These are phyloP conservation scores for Blastobotrys attinorum DNA, from an alignment of 805 yeast genomes.

Conservation along the genomic window DNA sequence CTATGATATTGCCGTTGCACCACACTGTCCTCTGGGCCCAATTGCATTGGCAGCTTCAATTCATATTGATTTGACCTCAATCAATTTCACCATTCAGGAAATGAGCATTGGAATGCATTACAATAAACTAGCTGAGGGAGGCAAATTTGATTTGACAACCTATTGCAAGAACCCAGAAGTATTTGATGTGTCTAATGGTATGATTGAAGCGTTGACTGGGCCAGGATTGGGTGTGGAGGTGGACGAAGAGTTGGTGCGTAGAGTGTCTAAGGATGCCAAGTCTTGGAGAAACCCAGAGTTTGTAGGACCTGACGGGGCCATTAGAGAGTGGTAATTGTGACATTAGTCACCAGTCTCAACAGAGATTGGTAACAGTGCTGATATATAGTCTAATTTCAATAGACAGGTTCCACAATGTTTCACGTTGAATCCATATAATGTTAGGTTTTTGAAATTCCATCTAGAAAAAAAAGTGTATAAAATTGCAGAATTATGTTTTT, in stretches of 20 bases:
- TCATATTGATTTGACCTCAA: slow-evolving; percentile 20
- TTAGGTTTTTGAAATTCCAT: too few species aligned
- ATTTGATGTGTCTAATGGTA: slow-evolving; percentile 21
- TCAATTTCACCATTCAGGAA: slow-evolving; percentile 23
- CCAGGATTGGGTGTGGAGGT: slow-evolving; percentile 27
- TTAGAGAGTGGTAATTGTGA: slow-evolving; percentile 24
- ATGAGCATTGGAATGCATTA: slow-evolving; percentile 26
- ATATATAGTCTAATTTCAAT: too few species aligned
- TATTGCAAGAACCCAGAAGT: slow-evolving; percentile 20
- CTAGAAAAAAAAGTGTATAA: too few species aligned
- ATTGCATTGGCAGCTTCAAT: slow-evolving; percentile 25
- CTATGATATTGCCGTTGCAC: slow-evolving; percentile 25
- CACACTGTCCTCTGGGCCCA: slow-evolving; percentile 28
- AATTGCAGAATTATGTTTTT: too few species aligned
- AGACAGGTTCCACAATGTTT: too few species aligned
- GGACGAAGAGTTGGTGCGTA: slow-evolving; percentile 21
- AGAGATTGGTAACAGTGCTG: too few species aligned
- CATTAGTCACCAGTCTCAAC: too few species aligned
- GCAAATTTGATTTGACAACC: slow-evolving; percentile 20
- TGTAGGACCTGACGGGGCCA: slow-evolving; percentile 24
- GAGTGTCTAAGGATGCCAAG: slow-evolving; percentile 13
- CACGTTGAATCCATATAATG: too few species aligned
- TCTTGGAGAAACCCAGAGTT: slow-evolving; percentile 26
- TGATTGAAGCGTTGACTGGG: slow-evolving; percentile 17
- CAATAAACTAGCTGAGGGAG: slow-evolving; percentile 16